A percentile compares a stretch with the other conserved stretches of the same genome.
These are phyloP conservation scores for Fusarium sp. DNA, from an alignment of 2,329 filamentous ascomycete species.

Conservation along the genomic window DNA sequence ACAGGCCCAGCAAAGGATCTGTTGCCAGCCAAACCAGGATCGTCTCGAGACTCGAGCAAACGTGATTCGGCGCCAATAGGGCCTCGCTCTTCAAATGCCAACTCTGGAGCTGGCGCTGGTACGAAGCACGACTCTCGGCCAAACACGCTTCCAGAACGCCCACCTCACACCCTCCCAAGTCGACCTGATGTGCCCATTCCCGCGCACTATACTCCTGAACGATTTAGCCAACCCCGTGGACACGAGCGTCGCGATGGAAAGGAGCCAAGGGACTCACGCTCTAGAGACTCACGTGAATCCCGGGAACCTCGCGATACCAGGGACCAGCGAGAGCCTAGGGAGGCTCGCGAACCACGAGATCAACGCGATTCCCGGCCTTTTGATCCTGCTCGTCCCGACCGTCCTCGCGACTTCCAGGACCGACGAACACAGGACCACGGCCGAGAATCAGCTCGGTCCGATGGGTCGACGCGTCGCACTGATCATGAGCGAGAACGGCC, in stretches of 20 bases:
- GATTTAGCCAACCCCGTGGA: constrained; percentile 59
- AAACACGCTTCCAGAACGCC: constrained; percentile 57
- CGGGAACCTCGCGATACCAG: constrained; percentile 49
- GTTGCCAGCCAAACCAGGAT: constrained; percentile 53
- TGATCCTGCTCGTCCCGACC: constrained; percentile 59
- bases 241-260: constrained; percentile 59
- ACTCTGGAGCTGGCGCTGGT: constrained; percentile 30
- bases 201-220: constrained; percentile 62
- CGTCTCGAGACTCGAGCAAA: constrained; percentile 49
- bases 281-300: constrained; percentile 53
- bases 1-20: constrained; percentile 51
- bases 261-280: constrained; percentile 54
- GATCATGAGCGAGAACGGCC: constrained; percentile 61
- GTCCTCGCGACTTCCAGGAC: constrained; percentile 62
- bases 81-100: constrained; percentile 49
- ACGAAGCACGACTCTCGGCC: constrained; percentile 51
- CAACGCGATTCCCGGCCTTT: constrained; percentile 55
- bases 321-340: constrained; percentile 56
- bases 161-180: constrained; percentile 64
- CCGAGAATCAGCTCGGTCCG: constrained; percentile 47
- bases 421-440: constrained; percentile 59
- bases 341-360: constrained; percentile 57
- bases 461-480: constrained; percentile 56
- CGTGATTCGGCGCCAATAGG: constrained; percentile 44
- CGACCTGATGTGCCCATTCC: constrained; percentile 72